Percentiles rank a stretch among this genome's conserved stretches.
phyloP scores from a whole-genome alignment of 2,329 filamentous ascomycete genomes.

The Didymella pinodella region DNA sequence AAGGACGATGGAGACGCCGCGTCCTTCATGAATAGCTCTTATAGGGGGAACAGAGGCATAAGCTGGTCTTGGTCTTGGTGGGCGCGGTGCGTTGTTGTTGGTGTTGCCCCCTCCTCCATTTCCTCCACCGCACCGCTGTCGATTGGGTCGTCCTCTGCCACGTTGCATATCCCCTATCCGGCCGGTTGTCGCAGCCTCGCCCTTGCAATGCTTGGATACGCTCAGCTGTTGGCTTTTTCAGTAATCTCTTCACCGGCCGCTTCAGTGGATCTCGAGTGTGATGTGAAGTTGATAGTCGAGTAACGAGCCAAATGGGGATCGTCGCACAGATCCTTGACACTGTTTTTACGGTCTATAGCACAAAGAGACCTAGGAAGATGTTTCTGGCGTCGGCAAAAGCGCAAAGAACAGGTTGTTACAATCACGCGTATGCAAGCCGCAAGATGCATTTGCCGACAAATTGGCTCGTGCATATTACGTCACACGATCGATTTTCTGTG shows the following conservation, averaged over 20 bases:
- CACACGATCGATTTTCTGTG: neutral
- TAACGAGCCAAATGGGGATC: neutral
- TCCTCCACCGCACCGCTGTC: conserved; percentile 32
- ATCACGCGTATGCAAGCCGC: neutral
- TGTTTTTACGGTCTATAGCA: neutral
- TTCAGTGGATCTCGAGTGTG: no score
- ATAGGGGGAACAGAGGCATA: conserved; percentile 34
- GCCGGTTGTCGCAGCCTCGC: neutral
- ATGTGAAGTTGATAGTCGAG: neutral
- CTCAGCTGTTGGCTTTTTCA: neutral
- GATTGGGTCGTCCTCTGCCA: conserved; percentile 39
- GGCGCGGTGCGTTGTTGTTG: conserved; percentile 10
- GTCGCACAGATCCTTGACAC: neutral
- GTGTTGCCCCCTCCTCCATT: conserved; percentile 12
- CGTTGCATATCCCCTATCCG: conserved; percentile 15
- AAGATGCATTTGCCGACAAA: neutral
- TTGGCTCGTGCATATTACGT: conserved; percentile 16
- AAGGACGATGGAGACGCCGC: conserved; percentile 74
- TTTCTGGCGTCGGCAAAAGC: neutral
- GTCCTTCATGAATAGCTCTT: conserved; percentile 62
- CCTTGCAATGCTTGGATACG: neutral
- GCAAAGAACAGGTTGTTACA: neutral
- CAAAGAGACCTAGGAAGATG: neutral
- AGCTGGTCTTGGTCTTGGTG: conserved; percentile 18
- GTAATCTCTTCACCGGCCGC: no score